Evolutionary conservation across 495 filamentous ascomycete species (phyloP).

Genomic region (Aspergillus incahuasiensis): DNA sequence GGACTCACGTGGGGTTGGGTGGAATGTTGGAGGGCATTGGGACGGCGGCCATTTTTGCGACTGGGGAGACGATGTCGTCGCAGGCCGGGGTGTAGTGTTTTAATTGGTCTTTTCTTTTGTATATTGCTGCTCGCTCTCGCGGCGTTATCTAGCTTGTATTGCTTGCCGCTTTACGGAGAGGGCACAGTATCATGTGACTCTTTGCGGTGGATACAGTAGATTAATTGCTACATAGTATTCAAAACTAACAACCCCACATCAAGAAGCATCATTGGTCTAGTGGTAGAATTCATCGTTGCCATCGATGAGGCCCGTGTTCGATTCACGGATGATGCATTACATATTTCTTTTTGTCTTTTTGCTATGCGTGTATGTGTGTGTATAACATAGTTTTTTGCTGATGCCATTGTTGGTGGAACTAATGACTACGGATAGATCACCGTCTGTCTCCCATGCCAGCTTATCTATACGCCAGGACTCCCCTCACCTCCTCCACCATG

Average conservation of each 20-base stretch:
- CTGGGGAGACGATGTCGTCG: slow-evolving; percentile 14
- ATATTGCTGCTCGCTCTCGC: neutral
- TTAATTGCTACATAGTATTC: neutral
- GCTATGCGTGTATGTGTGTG: slow-evolving; percentile 14
- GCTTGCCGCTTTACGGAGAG: slow-evolving; percentile 12
- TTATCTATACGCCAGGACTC: slow-evolving; percentile 16
- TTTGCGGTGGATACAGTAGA: neutral
- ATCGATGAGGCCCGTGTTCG: slow-evolving; percentile 58
- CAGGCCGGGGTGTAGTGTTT: slow-evolving; percentile 4
- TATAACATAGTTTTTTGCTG: too few relatives aligned
- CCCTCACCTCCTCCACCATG: slow-evolving; percentile 30
- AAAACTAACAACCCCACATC: neutral
- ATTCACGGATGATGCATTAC: slow-evolving; percentile 54
- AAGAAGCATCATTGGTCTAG: slow-evolving; percentile 51
- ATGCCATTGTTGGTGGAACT: too few relatives aligned
- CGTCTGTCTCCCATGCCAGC: neutral
- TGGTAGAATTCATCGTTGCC: slow-evolving; percentile 59
- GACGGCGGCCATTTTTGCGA: slow-evolving; percentile 40
- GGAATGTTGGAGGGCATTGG: slow-evolving; percentile 26
- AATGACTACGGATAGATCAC: too few relatives aligned
- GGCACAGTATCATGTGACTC: slow-evolving; percentile 3
- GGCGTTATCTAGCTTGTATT: neutral
- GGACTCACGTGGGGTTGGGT: slow-evolving; percentile 48
- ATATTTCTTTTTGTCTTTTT: slow-evolving; percentile 8
- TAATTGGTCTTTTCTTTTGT: neutral